Conservation (phyloP, 2,329 filamentous ascomycete genomes). For the Fusarium sp. region DNA sequence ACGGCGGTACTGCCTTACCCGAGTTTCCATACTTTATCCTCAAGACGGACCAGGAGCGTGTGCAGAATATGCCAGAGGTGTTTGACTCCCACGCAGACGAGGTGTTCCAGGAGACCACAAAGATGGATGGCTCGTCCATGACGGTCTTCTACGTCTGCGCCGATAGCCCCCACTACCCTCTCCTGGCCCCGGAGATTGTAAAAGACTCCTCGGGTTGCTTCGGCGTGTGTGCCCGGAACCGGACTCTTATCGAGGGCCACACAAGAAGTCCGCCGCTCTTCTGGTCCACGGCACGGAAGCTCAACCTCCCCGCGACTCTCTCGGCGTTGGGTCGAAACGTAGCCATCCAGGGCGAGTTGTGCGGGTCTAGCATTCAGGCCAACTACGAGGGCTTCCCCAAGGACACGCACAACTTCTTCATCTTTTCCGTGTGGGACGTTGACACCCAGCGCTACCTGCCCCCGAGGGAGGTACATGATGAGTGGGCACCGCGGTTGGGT, state of each 20-base stretch:
- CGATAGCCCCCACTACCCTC: slow-evolving; percentile 28
- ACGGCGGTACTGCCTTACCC: slow-evolving; percentile 4
- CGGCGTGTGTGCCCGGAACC: slow-evolving; percentile 41
- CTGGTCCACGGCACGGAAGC: slow-evolving; percentile 22
- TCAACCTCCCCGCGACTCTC: slow-evolving; percentile 23
- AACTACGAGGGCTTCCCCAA: slow-evolving; percentile 40
- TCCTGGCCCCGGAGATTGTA: slow-evolving; percentile 28
- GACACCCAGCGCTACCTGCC: slow-evolving; percentile 43
- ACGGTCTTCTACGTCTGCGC: slow-evolving; percentile 51
- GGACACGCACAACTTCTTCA: slow-evolving; percentile 47
- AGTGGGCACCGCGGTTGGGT: slow-evolving; percentile 41
- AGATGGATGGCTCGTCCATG: slow-evolving; percentile 56
- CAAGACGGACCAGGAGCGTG: slow-evolving; percentile 40
- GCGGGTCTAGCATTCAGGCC: slow-evolving; percentile 38
- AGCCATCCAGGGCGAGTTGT: slow-evolving; percentile 42
- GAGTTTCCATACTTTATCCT: slow-evolving; percentile 38
- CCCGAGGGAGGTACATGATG: slow-evolving; percentile 44
- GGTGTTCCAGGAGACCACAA: slow-evolving; percentile 52
- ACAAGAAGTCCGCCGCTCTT: slow-evolving; percentile 25
- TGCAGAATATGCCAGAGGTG: slow-evolving; percentile 38
- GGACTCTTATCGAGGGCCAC: slow-evolving; percentile 31
- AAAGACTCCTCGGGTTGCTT: slow-evolving; percentile 9
- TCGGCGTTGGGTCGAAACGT: slow-evolving; percentile 26
- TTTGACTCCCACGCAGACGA: slow-evolving; percentile 28
- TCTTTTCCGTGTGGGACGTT: slow-evolving; percentile 51